A percentile compares a stretch with the other conserved stretches of the same genome.
phyloP scores from a whole-genome alignment of 805 yeast species.

The Kuraishia capsulata region DNA sequence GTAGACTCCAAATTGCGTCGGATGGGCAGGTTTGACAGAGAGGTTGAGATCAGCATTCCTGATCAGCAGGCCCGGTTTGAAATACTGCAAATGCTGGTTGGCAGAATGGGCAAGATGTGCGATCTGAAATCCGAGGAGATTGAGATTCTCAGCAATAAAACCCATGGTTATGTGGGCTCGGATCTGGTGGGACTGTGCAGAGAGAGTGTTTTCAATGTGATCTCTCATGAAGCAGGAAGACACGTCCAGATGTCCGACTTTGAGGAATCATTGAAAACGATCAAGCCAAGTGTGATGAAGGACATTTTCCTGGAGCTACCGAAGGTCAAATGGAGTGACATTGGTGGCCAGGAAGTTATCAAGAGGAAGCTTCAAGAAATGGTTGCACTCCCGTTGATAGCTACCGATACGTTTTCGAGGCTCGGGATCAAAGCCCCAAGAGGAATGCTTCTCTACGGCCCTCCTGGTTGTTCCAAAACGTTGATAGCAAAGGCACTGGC shows the following conservation, averaged over 20 bases:
- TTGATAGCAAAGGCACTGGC: slow-evolving; percentile 93
- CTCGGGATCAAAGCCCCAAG: slow-evolving; percentile 88
- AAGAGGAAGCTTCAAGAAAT: slow-evolving; percentile 80
- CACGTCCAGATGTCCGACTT: slow-evolving; percentile 46
- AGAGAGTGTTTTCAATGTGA: slow-evolving; percentile 81
- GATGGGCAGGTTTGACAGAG: slow-evolving; percentile 91
- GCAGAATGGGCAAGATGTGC: slow-evolving; percentile 39
- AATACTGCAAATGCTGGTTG: slow-evolving; percentile 57
- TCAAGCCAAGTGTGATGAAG: slow-evolving; percentile 94
- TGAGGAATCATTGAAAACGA: slow-evolving; percentile 64
- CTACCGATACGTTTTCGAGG: slow-evolving; percentile 62
- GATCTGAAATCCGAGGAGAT: slow-evolving; percentile 46
- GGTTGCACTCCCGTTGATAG: slow-evolving; percentile 84
- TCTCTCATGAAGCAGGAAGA: slow-evolving; percentile 45
- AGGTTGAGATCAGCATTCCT: slow-evolving; percentile 90
- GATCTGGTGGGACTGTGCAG: slow-evolving; percentile 82
- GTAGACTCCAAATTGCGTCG: slow-evolving; percentile 85
- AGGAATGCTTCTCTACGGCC: slow-evolving; percentile 91
- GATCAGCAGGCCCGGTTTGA: slow-evolving; percentile 73
- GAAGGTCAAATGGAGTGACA: slow-evolving; percentile 85
- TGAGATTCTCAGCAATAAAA: slow-evolving; percentile 55
- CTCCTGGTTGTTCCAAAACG: slow-evolving; percentile 97
- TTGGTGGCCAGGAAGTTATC: slow-evolving; percentile 87
- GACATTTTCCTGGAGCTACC: slow-evolving; percentile 94
- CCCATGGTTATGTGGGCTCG: slow-evolving; percentile 98